A percentile compares a stretch with the other conserved stretches of the same genome.
Evolutionary conservation across 495 filamentous ascomycete genomes (phyloP).

Genomic region (Aspergillus nidulans): DNA sequence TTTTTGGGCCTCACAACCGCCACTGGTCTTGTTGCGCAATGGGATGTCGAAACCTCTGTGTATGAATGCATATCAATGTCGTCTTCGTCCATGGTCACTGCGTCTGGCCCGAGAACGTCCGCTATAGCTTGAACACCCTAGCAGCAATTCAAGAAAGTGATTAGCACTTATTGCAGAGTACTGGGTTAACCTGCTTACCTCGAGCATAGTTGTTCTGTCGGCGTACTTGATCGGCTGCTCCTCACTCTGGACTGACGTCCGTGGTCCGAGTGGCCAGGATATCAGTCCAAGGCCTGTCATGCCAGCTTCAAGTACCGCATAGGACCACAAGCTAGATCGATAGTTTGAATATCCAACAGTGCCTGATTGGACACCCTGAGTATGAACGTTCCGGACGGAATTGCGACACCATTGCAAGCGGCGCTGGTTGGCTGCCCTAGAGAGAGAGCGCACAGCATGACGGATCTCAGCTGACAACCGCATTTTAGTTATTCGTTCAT

Average conservation of each 20-base stretch:
- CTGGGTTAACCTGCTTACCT: conserved; percentile 3
- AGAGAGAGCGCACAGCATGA: no score
- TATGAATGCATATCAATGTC: conserved; percentile 71
- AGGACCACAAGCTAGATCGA: neutral
- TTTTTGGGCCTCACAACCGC: conserved; percentile 68
- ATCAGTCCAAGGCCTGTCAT: neutral
- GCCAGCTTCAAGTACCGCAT: neutral
- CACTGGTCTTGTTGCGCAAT: conserved; percentile 63
- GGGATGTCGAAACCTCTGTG: conserved; percentile 74
- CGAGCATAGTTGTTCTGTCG: conserved; percentile 7
- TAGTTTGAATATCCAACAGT: neutral
- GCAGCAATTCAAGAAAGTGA: neutral
- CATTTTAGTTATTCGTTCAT: no score
- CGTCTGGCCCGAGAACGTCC: conserved; percentile 56
- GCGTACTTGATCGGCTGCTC: conserved; percentile 1
- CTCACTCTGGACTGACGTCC: no score
- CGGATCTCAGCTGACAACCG: no score
- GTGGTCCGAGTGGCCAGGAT: no score
- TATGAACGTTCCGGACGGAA: no score
- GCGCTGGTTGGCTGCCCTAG: no score
- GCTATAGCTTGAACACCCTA: conserved; percentile 44
- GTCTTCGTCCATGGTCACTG: conserved; percentile 72
- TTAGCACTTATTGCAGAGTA: neutral
- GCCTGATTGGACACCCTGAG: no score
- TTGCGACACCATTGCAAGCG: no score